Conservation (phyloP, 257 asterid genomes). For the Nicotiana noctiflora region DNA sequence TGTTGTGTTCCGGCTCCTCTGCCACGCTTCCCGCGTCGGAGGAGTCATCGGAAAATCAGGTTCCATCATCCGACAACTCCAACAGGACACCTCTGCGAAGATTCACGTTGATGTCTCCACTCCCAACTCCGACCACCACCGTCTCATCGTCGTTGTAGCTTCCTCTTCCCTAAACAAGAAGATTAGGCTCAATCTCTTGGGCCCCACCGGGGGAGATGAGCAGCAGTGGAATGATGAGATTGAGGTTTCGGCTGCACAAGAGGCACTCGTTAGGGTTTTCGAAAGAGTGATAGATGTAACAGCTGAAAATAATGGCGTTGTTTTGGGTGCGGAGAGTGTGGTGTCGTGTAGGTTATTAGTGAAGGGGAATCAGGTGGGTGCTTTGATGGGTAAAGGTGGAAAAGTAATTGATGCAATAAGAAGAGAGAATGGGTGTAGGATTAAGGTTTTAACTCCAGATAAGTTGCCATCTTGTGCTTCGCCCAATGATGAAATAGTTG, state of each 20-base stretch:
- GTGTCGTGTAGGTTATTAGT: constrained; percentile 59
- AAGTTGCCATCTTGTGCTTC: constrained; percentile 21
- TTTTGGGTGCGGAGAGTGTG: constrained; percentile 31
- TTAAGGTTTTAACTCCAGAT: constrained; percentile 47
- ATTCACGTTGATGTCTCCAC: constrained; percentile 54
- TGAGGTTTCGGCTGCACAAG: constrained; percentile 73
- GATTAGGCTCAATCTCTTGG: constrained; percentile 18
- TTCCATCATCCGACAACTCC: constrained; percentile 56
- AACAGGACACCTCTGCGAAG: constrained; percentile 42
- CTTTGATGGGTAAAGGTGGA: constrained; percentile 75
- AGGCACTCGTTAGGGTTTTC: constrained; percentile 56
- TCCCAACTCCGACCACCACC: constrained; percentile 29
- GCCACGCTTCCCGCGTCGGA: constrained; percentile 70
- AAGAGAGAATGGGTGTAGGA: constrained; percentile 59
- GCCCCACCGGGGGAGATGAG: background rate
- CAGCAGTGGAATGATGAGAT: constrained; percentile 8
- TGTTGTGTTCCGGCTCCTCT: constrained; percentile 59
- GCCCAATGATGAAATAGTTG: constrained; percentile 54
- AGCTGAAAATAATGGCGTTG: constrained; percentile 40
- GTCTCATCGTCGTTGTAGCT: constrained; percentile 48
- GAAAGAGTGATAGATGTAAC: constrained; percentile 75
- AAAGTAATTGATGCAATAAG: constrained; percentile 57
- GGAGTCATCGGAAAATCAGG: constrained; percentile 74
- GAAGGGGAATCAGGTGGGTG: constrained; percentile 49
- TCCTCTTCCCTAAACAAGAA: constrained; percentile 23